Evolutionary conservation across 192 early-diverging fungal genomes (phyloP).

Genomic region (Physocladia obscura): DNA sequence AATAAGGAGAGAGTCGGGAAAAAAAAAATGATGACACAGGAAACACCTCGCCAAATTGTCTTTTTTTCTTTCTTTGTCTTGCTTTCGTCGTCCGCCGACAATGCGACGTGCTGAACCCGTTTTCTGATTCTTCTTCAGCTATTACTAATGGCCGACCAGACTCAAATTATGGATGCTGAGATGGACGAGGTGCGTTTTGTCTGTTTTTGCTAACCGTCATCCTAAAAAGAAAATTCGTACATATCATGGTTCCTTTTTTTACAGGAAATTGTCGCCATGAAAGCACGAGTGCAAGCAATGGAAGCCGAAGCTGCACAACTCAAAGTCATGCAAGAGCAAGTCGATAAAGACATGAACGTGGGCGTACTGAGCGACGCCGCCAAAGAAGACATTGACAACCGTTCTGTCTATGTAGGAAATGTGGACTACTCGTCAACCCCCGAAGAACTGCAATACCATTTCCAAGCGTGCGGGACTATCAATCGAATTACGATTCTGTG

Average conservation of each 20-base stretch:
- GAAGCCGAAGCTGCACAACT: slow-evolving; percentile 81
- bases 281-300: slow-evolving; percentile 74
- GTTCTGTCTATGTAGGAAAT: slow-evolving; percentile 95
- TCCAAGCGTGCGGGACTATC: slow-evolving; percentile 92
- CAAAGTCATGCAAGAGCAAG: slow-evolving; percentile 71
- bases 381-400: slow-evolving; percentile 73
- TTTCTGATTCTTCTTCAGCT: no score
- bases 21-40: no score
- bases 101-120: no score
- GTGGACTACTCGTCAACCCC: slow-evolving; percentile 94
- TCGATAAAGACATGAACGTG: slow-evolving; percentile 61
- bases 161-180: slow-evolving; percentile 12
- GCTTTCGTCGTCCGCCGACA: no score
- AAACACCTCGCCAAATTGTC: no score
- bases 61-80: no score
- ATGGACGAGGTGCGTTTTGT: slow-evolving; percentile 16
- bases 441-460: slow-evolving; percentile 92
- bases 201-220: background rate
- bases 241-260: background rate
- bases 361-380: slow-evolving; percentile 16
- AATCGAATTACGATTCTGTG: slow-evolving; percentile 95
- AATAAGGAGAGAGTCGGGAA: no score
- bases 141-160: slow-evolving; percentile 21
- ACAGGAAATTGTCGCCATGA: slow-evolving; percentile 81
- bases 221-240: no score